Evolutionary conservation across 495 filamentous ascomycete genomes (phyloP), one percentile per base, ranked within the genome.

Genomic region (Clohesyomyces aquaticus): DNA sequence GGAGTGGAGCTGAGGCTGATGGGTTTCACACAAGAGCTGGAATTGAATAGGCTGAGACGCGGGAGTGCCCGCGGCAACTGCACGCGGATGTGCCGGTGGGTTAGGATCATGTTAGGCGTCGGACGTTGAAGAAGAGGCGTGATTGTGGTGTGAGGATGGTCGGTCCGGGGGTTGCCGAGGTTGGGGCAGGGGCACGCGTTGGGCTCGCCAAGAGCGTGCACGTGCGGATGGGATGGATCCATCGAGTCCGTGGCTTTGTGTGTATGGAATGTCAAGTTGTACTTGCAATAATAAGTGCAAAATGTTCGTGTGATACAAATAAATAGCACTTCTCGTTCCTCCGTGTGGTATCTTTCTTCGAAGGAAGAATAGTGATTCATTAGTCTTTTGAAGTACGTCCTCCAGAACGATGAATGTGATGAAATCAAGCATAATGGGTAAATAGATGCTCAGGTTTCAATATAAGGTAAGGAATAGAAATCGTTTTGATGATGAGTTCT

Each of bases 71-170:
- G 49, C 49, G 49, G 49, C 25, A 28, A 52, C 8, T 18, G 26
- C 10, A 29, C 6, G 25, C 4, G 11, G 12, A 26, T n/a, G 26
- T 26, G 18, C 14, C 16, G 22, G 23, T 16, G 29, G 49, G 12
- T 16, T 9, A 4, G 22, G 47, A 18, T 12, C 25, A 28, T 1
- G 49, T 52, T 27, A 52, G 2, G 23, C n/a, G n/a, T n/a, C n/a
- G n/a, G n/a, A n/a, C n/a, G n/a, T n/a, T n/a, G n/a, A n/a, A n/a
- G 22, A 16, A 32, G 26, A 22, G 25, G 49, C 49, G 49, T 52
- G 49, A 52, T 52, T 52, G 49, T 52, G 49, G 49, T 4, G 25
- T 52, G 49, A 52, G 11, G n/a, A n/a, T n/a, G n/a, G 2, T 23
- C 27, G 49, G 25, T 4, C 22, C 25, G 32, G 14, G 14, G 14